Evolutionary conservation across 2,329 filamentous ascomycete genomes (phyloP), one percentile per base, ranked within the genome.

Genomic region (Xylaria sp.): DNA sequence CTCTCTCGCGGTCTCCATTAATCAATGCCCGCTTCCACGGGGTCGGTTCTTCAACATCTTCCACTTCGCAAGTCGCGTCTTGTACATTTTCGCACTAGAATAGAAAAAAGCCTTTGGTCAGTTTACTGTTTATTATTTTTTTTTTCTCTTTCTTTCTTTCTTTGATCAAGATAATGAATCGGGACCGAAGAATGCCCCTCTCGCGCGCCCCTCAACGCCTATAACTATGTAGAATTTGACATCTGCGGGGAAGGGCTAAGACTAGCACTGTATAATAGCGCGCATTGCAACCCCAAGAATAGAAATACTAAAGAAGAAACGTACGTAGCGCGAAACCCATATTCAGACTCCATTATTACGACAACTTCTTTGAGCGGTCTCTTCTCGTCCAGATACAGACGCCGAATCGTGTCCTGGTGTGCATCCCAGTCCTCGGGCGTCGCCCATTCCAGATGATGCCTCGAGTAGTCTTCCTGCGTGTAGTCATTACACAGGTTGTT

Each of bases 11-110:
- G 3, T n/a, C 1, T 46, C 20, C 20, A 30, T 55, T 18, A 23
- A 30, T 55, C 66, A 73, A 52, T 72, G 71, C 34, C 68, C 68
- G 58, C 67, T 72, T 50, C 66, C 70, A 45, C 71, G 72, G 55
- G 72, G 72, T 60, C 70, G 52, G 64, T 73, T 73, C 67, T 73
- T 73, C 56, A 73, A 28, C 72, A 73, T 73, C 65, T 73, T 73
- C 72, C 72, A 73, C 57, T 73, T 73, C 13, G 72, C 72, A 13
- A 73, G 65, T 34, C 72, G 52, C 13, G 72, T 73, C 62, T 73
- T 73, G 61, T 73, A 73, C 72, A 73, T 73, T 50, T 73, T 73
- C 12, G 72, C 72, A 53, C 72, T 73, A 61, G 25, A 60, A 60
- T 30, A 46, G 20, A 53, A 32, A 50, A 53, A 32, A 50, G 39